Evolutionary conservation across 306 rosid species (phyloP).

Genomic region (Dicorynia guianensis): DNA sequence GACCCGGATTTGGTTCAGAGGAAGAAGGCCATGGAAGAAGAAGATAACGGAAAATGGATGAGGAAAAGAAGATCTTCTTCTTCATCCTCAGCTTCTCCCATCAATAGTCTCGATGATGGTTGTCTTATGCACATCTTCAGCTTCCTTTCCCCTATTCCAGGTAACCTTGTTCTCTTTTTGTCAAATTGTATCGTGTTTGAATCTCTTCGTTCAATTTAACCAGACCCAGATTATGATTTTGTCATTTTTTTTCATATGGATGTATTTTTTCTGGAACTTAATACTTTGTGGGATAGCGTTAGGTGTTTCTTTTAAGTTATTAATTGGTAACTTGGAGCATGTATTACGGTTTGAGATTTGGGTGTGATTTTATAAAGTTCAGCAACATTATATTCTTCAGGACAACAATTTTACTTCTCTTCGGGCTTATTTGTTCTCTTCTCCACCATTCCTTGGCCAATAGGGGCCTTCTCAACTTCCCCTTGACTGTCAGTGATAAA

Average conservation of each 20-base stretch:
- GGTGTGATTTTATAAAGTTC: not conserved
- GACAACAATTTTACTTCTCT: too few relatives aligned
- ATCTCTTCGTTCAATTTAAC: constrained; percentile 35
- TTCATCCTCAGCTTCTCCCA: constrained; percentile 48
- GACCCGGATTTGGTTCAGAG: constrained; percentile 27
- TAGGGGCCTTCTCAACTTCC: too few relatives aligned
- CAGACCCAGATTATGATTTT: constrained; percentile 33
- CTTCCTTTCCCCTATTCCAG: constrained; percentile 93
- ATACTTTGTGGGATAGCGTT: constrained; percentile 5
- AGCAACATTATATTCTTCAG: too few relatives aligned
- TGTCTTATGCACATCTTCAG: constrained; percentile 93
- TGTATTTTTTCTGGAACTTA: constrained; percentile 14
- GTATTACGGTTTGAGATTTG: constrained; percentile 35
- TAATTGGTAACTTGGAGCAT: not conserved
- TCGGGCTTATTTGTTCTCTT: too few relatives aligned
- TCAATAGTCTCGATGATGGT: constrained; percentile 84
- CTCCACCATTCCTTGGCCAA: too few relatives aligned
- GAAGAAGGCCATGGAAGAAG: constrained; percentile 32
- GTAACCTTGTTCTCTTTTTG: constrained; percentile 44
- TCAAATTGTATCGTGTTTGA: not conserved
- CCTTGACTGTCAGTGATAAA: too few relatives aligned
- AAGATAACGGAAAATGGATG: constrained; percentile 40
- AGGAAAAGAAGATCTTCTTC: constrained; percentile 37
- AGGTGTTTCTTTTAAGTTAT: not conserved
- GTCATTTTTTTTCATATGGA: constrained; percentile 17